phyloP scores from a whole-genome alignment of 305 asterid species.

The Solanum aculeatissimum region DNA sequence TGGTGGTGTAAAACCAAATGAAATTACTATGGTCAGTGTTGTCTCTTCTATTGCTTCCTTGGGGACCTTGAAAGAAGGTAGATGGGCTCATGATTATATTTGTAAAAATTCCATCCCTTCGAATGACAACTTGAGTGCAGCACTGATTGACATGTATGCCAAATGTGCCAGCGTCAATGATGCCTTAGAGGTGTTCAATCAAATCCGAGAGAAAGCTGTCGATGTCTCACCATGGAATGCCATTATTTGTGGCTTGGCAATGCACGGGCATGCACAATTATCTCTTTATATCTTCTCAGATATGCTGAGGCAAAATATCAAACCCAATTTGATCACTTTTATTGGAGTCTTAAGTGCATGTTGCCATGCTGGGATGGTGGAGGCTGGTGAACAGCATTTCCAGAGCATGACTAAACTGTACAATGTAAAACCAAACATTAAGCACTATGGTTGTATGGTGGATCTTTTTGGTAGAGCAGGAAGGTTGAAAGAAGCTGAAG shows the following conservation, averaged over 20 bases:
- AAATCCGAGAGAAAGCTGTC: slow-evolving; percentile 30
- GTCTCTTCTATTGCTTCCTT: slow-evolving; percentile 63
- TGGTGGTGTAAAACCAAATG: slow-evolving; percentile 56
- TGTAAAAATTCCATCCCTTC: slow-evolving; percentile 34
- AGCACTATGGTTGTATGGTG: slow-evolving; percentile 94
- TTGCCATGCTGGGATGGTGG: slow-evolving; percentile 84
- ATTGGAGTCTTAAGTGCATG: slow-evolving; percentile 83
- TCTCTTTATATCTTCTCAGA: slow-evolving; percentile 52
- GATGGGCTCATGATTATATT: slow-evolving; percentile 65
- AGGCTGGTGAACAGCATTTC: slow-evolving; percentile 61
- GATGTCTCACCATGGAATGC: slow-evolving; percentile 92
- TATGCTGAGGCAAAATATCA: slow-evolving; percentile 34
- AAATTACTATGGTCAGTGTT: slow-evolving; percentile 81
- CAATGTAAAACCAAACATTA: slow-evolving; percentile 51
- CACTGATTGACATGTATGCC: slow-evolving; percentile 86
- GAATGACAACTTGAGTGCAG: slow-evolving; percentile 63
- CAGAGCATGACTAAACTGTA: slow-evolving; percentile 46
- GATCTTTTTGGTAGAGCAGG: slow-evolving; percentile 89
- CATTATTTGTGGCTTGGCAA: slow-evolving; percentile 77
- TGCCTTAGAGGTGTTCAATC: slow-evolving; percentile 54
- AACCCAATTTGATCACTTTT: slow-evolving; percentile 54
- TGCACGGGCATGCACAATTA: slow-evolving; percentile 70
- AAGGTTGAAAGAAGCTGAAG: slow-evolving; percentile 68
- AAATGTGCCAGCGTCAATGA: slow-evolving; percentile 65
- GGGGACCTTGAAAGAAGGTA: slow-evolving; percentile 59